Evolutionary conservation across 768 basidiomycete genomes (phyloP).

Genomic region (Agrocybe pediades): DNA sequence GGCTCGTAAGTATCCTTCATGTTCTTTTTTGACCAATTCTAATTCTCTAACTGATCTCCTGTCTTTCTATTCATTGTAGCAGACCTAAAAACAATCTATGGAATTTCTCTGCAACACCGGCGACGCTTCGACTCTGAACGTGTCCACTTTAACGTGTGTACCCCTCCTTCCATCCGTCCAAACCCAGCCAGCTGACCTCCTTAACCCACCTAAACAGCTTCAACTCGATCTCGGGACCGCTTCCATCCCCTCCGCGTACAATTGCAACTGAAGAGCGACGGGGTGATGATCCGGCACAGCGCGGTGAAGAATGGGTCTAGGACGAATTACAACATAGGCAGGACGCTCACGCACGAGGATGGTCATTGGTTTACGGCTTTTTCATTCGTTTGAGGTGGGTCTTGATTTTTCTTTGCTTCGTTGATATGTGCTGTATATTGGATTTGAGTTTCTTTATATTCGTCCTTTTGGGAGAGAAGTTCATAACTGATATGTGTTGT

Average conservation of each 20-base stretch:
- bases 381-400: constrained; percentile 34
- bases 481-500: constrained; percentile 16
- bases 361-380: constrained; percentile 51
- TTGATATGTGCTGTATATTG: too few species aligned
- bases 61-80: too few species aligned
- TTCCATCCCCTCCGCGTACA: constrained; percentile 39
- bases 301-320: not conserved
- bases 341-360: constrained; percentile 46
- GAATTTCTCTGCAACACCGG: not conserved
- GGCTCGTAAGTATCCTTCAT: too few species aligned
- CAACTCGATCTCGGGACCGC: constrained; percentile 38
- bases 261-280: constrained; percentile 33
- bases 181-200: not conserved
- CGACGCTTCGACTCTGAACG: not conserved
- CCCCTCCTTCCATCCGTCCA: not conserved
- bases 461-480: too few species aligned
- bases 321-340: constrained; percentile 4
- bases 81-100: too few species aligned
- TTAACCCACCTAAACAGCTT: constrained; percentile 19
- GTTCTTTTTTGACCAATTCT: too few species aligned
- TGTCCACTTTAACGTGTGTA: not conserved
- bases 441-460: too few species aligned
- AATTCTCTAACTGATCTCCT: too few species aligned
- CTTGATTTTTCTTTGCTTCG: too few species aligned
- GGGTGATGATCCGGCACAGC: constrained; percentile 15